Base-by-base conservation (phyloP, 306 rosid genomes). In the Cercis canadensis region DNA sequence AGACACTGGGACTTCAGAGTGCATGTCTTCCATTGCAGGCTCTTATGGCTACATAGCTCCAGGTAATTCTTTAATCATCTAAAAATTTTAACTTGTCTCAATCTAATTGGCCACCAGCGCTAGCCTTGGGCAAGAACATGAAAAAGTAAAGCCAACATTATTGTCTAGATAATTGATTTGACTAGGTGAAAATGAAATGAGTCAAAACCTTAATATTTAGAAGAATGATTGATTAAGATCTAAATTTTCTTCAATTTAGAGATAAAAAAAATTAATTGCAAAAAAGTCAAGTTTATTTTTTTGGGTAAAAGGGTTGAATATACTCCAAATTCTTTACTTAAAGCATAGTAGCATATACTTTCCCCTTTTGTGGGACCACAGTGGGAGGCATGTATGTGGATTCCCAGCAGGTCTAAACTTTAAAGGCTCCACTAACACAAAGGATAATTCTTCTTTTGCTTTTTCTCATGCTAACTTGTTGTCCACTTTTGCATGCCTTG, bases 11-110 rank as follows among this genome's bases (percentile, higher is more conserved):
- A 73, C 94, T 15, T 92, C 98, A 21, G 92, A 92, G 75, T 92
- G 96, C 87, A 92, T 92, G 98, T 92, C 98, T 66, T 93, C 94
- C 60, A 88, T 92, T 69, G 98, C 96, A 65, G 98, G 98, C 18
- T 92, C 98, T 29, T 92, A 92, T 44, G 98, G 98, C 68, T 92
- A 92, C 21, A 92, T 92, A 39, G 98, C 98, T 83, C 98, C 98
- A 86, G 98, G 98, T 92, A 89, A 59, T 24, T 34, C 9, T 44
- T 53, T 58, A 16, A 43, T 16, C 12, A 40, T 21, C 13, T 57
- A 24, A 24, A 3, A 24, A 24, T 24, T 24, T 24, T 24, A 24
- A 24, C 29, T 24, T 24, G 29, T 24, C 59, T 54, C 51, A 61
- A 56, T 62, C 55, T 19, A 62, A 67, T 79, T 67, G 54, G 39